phyloP scores from a whole-genome alignment of 2,329 filamentous ascomycete genomes.

The Clathrospora elynae region DNA sequence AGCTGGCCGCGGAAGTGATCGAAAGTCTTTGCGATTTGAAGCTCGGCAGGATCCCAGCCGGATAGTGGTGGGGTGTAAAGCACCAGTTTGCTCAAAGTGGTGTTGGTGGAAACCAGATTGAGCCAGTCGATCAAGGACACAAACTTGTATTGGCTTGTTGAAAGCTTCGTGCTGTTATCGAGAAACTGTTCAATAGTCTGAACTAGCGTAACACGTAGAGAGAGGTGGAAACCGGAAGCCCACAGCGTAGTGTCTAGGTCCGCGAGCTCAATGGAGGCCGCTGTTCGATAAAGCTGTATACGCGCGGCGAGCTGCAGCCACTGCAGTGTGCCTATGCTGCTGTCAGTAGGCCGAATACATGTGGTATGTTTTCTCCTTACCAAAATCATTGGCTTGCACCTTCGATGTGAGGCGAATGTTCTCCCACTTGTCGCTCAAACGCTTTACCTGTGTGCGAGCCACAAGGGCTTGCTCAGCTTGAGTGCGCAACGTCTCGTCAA shows the following conservation, averaged over 20 bases:
- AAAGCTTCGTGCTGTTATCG: slow-evolving; percentile 38
- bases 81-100: slow-evolving; percentile 38
- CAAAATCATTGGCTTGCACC: slow-evolving; percentile 38
- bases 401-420: slow-evolving; percentile 36
- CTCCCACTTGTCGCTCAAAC: slow-evolving; percentile 44
- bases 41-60: slow-evolving; percentile 41
- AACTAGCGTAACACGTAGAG: slow-evolving; percentile 39
- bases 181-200: slow-evolving; percentile 43
- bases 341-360: slow-evolving; percentile 14
- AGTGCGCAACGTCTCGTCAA: slow-evolving; percentile 41
- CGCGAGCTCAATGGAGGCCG: slow-evolving; percentile 33
- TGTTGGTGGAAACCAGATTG: slow-evolving; percentile 36
- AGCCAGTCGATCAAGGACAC: slow-evolving; percentile 44
- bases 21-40: slow-evolving; percentile 41
- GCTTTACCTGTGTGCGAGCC: slow-evolving; percentile 40
- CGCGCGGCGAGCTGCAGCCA: slow-evolving; percentile 41
- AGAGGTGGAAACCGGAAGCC: slow-evolving; percentile 45
- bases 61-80: slow-evolving; percentile 38
- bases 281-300: slow-evolving; percentile 36
- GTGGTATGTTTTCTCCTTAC: slow-evolving; percentile 21
- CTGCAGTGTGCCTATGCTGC: slow-evolving; percentile 33
- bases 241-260: slow-evolving; percentile 40
- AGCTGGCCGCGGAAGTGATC: slow-evolving; percentile 43
- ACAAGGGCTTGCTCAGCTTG: slow-evolving; percentile 38
- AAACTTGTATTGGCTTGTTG: slow-evolving; percentile 34